These are phyloP conservation scores for Hysterangium stoloniferum DNA, from an alignment of 768 basidiomycete genomes.

Conservation along the genomic window DNA sequence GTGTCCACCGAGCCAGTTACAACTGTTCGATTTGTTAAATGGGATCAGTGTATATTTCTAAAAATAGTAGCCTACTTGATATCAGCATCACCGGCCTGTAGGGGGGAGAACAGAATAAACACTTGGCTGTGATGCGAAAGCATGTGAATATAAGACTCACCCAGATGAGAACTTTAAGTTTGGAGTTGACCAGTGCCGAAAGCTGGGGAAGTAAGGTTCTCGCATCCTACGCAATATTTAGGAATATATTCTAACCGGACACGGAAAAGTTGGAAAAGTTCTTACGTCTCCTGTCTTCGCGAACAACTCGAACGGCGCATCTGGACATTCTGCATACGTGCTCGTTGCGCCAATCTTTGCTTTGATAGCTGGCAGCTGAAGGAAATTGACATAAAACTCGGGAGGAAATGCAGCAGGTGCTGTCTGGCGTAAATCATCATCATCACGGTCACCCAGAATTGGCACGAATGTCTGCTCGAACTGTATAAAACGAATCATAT, in stretches of 20 bases:
- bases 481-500: background rate
- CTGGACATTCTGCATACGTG: constrained; percentile 41
- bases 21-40: too few species aligned
- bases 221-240: constrained; percentile 49
- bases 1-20: constrained; percentile 30
- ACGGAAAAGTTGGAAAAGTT: too few species aligned
- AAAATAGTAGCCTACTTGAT: constrained; percentile 2
- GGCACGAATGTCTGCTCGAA: constrained; percentile 38
- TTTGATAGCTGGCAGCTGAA: constrained; percentile 30
- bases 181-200: constrained; percentile 36
- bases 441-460: constrained; percentile 45
- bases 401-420: constrained; percentile 46
- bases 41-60: too few species aligned
- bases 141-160: constrained; percentile 27
- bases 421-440: constrained; percentile 52
- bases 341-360: constrained; percentile 45
- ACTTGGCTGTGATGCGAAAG: background rate
- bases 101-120: too few species aligned
- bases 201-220: constrained; percentile 45
- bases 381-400: constrained; percentile 44
- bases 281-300: constrained; percentile 49
- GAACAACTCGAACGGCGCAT: constrained; percentile 37
- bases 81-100: constrained; percentile 12
- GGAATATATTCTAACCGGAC: too few species aligned
- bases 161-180: constrained; percentile 38